Conservation (phyloP, 202 grass and related monocot species). For the Elaeis oleifera region DNA sequence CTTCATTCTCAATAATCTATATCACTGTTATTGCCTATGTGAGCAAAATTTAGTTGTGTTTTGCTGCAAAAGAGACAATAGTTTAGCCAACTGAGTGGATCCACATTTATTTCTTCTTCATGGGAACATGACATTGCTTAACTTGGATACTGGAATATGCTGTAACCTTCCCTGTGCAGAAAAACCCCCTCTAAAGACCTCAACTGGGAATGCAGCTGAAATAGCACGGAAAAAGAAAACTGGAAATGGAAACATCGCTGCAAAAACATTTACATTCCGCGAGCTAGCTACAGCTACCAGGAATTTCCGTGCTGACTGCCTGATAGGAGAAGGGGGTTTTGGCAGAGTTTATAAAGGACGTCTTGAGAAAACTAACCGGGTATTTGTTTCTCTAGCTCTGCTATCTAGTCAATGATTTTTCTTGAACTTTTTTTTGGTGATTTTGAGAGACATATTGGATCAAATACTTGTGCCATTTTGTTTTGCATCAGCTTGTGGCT, state of each 20-base stretch:
- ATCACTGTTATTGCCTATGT: too few species aligned
- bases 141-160: not conserved
- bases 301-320: constrained; percentile 47
- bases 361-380: constrained; percentile 49
- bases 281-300: constrained; percentile 62
- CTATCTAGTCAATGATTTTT: constrained; percentile 5
- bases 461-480: not conserved
- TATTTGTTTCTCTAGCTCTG: constrained; percentile 23
- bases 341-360: constrained; percentile 86
- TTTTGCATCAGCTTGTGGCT: constrained; percentile 48
- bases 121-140: too few species aligned
- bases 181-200: constrained; percentile 8
- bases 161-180: constrained; percentile 25
- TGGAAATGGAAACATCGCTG: constrained; percentile 34
- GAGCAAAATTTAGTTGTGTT: too few species aligned
- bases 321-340: constrained; percentile 74
- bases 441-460: not conserved
- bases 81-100: too few species aligned
- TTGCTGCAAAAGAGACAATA: too few species aligned
- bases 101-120: too few species aligned
- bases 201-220: constrained; percentile 15
- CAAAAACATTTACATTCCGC: constrained; percentile 64
- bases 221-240: constrained; percentile 26
- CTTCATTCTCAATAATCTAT: too few species aligned
- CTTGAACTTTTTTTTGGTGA: not conserved